Percentiles rank a stretch among this genome's conserved stretches.
Evolutionary conservation across 805 yeast species (phyloP).

Genomic region (Kregervanrija fluxuum): DNA sequence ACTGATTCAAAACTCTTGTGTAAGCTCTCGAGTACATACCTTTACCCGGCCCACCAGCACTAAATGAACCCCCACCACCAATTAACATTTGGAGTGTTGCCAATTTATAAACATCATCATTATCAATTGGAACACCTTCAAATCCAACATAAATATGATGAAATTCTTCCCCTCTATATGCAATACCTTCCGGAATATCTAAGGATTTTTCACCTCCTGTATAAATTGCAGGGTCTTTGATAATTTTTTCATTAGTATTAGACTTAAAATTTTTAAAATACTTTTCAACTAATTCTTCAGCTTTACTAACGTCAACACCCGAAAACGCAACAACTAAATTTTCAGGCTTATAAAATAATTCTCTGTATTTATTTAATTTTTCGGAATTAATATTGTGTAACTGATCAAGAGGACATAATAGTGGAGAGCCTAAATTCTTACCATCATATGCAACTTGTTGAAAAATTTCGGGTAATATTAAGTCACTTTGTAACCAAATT

Average conservation of each 20-base stretch:
- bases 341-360: slow-evolving; percentile 66
- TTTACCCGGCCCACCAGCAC: slow-evolving; percentile 99
- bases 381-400: slow-evolving; percentile 47
- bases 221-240: slow-evolving; percentile 38
- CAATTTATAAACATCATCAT: slow-evolving; percentile 83
- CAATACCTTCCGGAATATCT: slow-evolving; percentile 49
- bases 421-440: slow-evolving; percentile 78
- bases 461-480: slow-evolving; percentile 81
- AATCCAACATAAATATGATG: slow-evolving; percentile 82
- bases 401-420: slow-evolving; percentile 70
- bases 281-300: slow-evolving; percentile 54
- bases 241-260: slow-evolving; percentile 13
- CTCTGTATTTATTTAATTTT: slow-evolving; percentile 51
- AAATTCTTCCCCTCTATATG: slow-evolving; percentile 64
- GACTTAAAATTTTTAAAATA: slow-evolving; percentile 58
- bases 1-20: slow-evolving; percentile 84
- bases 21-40: slow-evolving; percentile 96
- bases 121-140: slow-evolving; percentile 76
- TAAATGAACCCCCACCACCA: slow-evolving; percentile 96
- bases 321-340: slow-evolving; percentile 80
- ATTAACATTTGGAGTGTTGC: slow-evolving; percentile 84
- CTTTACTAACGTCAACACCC: slow-evolving; percentile 69
- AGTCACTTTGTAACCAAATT: slow-evolving; percentile 74
- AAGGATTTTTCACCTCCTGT: slow-evolving; percentile 53
- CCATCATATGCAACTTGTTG: slow-evolving; percentile 73